phyloP scores from a whole-genome alignment of 768 basidiomycete genomes.

The Lyophyllum atratum region DNA sequence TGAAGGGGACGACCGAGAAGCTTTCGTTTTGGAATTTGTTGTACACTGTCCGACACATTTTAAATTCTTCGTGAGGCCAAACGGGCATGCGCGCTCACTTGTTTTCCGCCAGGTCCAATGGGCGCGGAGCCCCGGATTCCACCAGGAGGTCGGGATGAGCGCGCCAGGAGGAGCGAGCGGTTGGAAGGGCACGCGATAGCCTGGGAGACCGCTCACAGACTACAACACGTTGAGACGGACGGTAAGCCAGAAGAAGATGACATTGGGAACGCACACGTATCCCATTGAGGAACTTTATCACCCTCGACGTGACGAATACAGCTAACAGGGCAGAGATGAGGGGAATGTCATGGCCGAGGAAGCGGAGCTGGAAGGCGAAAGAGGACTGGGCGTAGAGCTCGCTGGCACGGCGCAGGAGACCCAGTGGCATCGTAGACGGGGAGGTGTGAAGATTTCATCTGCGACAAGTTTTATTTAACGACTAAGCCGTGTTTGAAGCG shows the following conservation, averaged over 20 bases:
- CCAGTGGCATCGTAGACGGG: neutral
- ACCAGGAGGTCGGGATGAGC: constrained; percentile 38
- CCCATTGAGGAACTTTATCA: constrained; percentile 4
- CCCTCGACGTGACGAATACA: neutral
- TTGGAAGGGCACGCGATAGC: constrained; percentile 38
- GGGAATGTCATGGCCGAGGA: neutral
- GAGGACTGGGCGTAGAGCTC: neutral
- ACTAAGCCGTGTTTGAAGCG: too few relatives aligned
- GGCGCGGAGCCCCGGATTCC: constrained; percentile 37
- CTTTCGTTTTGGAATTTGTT: constrained; percentile 33
- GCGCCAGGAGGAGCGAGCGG: constrained; percentile 37
- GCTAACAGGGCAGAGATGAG: neutral
- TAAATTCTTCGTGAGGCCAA: too few relatives aligned
- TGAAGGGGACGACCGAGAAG: constrained; percentile 41
- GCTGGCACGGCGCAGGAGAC: neutral
- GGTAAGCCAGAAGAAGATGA: neutral
- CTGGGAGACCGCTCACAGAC: constrained; percentile 36
- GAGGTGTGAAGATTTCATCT: neutral
- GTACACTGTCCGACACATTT: constrained; percentile 27
- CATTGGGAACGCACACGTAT: neutral
- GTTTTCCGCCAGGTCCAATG: constrained; percentile 34
- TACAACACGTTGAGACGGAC: constrained; percentile 11
- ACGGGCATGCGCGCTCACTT: constrained; percentile 8
- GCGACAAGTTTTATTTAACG: too few relatives aligned
- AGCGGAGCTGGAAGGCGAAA: neutral